phyloP scores from a whole-genome alignment of 306 rosid species.

The Acacia confusa region DNA sequence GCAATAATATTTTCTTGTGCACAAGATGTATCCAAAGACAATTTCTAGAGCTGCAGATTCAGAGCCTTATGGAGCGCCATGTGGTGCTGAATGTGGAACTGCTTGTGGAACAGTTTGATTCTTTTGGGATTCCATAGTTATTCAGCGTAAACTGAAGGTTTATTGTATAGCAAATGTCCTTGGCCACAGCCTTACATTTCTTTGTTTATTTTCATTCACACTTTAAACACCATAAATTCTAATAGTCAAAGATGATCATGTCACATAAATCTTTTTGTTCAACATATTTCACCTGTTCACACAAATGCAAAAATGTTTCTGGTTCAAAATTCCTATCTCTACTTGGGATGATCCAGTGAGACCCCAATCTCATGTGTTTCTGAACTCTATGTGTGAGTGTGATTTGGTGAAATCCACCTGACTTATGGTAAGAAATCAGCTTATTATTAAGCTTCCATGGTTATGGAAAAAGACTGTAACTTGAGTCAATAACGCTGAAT shows the following conservation, averaged over 20 bases:
- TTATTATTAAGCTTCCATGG: no score
- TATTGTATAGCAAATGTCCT: not conserved
- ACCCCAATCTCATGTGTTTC: not conserved
- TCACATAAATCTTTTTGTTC: not conserved
- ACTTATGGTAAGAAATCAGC: no score
- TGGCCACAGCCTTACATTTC: not conserved
- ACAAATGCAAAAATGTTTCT: not conserved
- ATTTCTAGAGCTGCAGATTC: not conserved
- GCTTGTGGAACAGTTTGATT: not conserved
- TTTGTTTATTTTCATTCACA: not conserved
- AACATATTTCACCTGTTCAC: not conserved
- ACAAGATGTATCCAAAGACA: conserved; percentile 4
- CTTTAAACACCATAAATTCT: not conserved
- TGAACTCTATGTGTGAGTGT: no score
- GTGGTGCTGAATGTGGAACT: not conserved
- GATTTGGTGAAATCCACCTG: no score
- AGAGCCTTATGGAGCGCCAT: conserved; percentile 8
- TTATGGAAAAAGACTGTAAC: no score
- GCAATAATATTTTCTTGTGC: not conserved
- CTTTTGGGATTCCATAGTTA: not conserved
- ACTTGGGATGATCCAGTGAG: no score
- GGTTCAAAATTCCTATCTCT: not conserved
- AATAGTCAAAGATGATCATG: no score
- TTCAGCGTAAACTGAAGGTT: not conserved
- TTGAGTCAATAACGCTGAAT: no score